Evolutionary conservation across 2,329 filamentous ascomycete species (phyloP), one percentile per base, ranked within the genome.

Genomic region (Cordyceps javanica): DNA sequence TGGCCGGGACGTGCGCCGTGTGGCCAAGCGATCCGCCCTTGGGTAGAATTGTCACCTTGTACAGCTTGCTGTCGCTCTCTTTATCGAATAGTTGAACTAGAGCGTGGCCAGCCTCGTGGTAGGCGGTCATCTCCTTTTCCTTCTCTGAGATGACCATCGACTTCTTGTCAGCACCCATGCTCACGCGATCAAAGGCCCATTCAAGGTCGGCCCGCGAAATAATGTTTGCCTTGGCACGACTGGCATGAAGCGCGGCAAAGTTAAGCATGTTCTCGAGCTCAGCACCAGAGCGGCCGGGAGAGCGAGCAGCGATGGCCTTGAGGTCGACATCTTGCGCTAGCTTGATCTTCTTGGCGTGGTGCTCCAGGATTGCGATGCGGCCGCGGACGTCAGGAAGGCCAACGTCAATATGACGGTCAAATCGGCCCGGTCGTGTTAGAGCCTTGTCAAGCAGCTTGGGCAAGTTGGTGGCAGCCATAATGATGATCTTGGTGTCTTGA

Each of bases 231-330:
- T 92, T 94, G 64, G 89, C 82, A 70, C 94, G 91, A 67, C 91
- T 96, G n/a, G 94, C 94, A 67, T 89, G 90, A 44, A 99, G 88
- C 23, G 94, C 94, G 32, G 94, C 94, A 70, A 97, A 90, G 73
- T 99, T 99, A 68, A 96, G 89, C 65, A 99, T 85, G 70, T 97
- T 99, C 75, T 97, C 94, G 13, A 99, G 80, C 66, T 99, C 94
- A 21, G 94, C 94, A 64, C 94, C 94, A 50, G 93, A 97, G 66
- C 96, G 91, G 11, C 94, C 94, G 56, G 91, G 87, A 14, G 92
- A 96, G 61, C 90, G 90, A 61, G 89, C 86, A 36, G 94, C 94
- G 66, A 99, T 84, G 59, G 89, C 82, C 26, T 90, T 84, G 38
- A 95, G 77, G 70, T 97, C 92, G 45, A 97, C 90, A 66, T 95